These are phyloP conservation scores for Metschnikowia sp. DNA, from an alignment of 805 yeast species.

Conservation along the genomic window DNA sequence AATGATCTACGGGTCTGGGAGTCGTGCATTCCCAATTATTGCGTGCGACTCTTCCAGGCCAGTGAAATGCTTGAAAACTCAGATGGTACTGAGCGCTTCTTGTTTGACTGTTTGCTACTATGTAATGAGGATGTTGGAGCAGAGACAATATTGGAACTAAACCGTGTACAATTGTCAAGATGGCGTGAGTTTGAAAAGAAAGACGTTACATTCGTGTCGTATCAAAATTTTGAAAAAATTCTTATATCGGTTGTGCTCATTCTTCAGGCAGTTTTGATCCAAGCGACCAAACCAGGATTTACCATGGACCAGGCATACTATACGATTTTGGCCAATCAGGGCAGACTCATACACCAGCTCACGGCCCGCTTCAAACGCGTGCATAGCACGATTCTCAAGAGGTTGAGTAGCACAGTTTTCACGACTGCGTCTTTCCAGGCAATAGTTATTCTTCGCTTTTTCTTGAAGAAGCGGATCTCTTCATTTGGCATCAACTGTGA, in stretches of 20 bases:
- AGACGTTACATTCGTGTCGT: constrained; percentile 11
- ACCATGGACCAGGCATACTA: constrained; percentile 8
- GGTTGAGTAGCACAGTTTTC: constrained; percentile 7
- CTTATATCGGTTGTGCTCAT: constrained; percentile 31
- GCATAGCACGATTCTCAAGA: constrained; percentile 11
- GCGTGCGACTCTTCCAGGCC: constrained; percentile 20
- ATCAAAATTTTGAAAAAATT: constrained; percentile 26
- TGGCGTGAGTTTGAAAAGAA: constrained; percentile 21
- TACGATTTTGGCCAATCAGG: constrained; percentile 29
- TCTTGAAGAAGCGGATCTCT: constrained; percentile 9
- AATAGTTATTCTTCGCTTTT: constrained; percentile 13
- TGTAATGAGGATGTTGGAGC: constrained; percentile 19
- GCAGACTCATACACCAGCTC: constrained; percentile 29
- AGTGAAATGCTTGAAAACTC: constrained; percentile 5
- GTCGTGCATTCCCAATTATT: constrained; percentile 31
- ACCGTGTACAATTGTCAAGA: constrained; percentile 21
- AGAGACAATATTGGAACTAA: constrained; percentile 6
- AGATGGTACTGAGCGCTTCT: constrained; percentile 14
- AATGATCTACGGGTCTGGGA: constrained; percentile 40
- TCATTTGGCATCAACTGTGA: constrained; percentile 3
- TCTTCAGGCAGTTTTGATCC: constrained; percentile 21
- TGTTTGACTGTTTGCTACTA: constrained; percentile 30
- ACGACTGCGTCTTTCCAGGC: constrained; percentile 16
- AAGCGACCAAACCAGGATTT: constrained; percentile 8
- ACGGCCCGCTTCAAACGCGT: constrained; percentile 18